Evolutionary conservation across 495 filamentous ascomycete species (phyloP), one percentile per base, ranked within the genome.

Genomic region (Chaetomium tenue): DNA sequence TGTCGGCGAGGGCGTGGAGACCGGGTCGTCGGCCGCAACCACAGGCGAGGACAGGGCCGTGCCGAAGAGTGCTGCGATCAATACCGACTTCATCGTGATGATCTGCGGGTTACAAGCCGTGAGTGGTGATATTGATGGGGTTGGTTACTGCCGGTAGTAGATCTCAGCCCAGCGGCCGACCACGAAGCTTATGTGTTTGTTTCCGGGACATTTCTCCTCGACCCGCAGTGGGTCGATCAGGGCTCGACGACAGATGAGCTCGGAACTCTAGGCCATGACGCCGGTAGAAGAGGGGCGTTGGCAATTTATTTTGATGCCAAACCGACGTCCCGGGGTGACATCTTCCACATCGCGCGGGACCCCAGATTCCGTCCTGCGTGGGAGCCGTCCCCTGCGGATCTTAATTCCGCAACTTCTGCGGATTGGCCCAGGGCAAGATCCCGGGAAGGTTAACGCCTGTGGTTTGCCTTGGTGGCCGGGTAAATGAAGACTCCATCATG

Each of bases 1-100:
- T 0, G 60, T 68, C 0, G 73, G 72, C 0, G 72, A 66, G 18
- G 74, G 71, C 3, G 56, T 58, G 46, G 61, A 53, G 40, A 64
- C 42, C 0, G 63, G 66, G 16, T 33, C 23, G 52, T 66, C 60
- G 46, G 64, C 66, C 25, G 60, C 51, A 2, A 61, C 46, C 12
- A 68, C 22, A 5, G 71, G 69, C 20, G 65, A 60, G 51, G 55
- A 52, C 20, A 71, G 22, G 3, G 65, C 65, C 56, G 66, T 51
- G 30, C 67, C 64, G 28, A 71, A 59, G 37, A 67, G 55, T 53
- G 60, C 64, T 25, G 63, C 58, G 30, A 64, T 13, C 25, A 66
- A 23, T 18, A 25, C 28, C 7, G 59, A 11, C 60, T 67, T 72
- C 64, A 66, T 66, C 15, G 22, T 62, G 55, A 13, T n/a, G 16